These are phyloP conservation scores for Suhomyces guaymorum DNA, from an alignment of 1,139 yeast genomes.

Conservation along the genomic window DNA sequence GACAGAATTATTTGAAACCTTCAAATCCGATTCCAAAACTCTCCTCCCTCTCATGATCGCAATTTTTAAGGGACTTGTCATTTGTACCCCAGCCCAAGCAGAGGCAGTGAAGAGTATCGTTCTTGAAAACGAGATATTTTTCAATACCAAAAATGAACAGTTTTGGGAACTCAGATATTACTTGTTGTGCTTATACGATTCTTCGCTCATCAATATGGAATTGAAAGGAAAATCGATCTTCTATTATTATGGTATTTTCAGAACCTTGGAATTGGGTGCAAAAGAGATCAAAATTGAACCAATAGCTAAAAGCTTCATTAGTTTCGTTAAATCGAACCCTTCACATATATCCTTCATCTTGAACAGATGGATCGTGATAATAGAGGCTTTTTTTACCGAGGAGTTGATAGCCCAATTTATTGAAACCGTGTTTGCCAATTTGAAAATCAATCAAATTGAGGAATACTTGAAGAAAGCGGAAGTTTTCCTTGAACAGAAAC, in stretches of 20 bases:
- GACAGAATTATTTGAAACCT: slow-evolving; percentile 16
- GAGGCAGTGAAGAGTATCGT: slow-evolving; percentile 21
- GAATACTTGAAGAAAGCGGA: slow-evolving; percentile 22
- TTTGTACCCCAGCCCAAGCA: slow-evolving; percentile 23
- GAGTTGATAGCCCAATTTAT: slow-evolving; percentile 19
- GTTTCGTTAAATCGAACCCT: slow-evolving; percentile 18
- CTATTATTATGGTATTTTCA: slow-evolving; percentile 43
- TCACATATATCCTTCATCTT: slow-evolving; percentile 31
- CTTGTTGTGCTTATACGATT: slow-evolving; percentile 50
- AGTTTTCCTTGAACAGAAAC: slow-evolving; percentile 47
- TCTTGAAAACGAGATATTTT: slow-evolving; percentile 13
- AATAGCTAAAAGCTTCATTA: slow-evolving; percentile 2
- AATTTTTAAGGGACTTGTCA: slow-evolving; percentile 42
- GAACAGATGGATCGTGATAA: slow-evolving; percentile 57
- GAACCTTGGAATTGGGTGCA: slow-evolving; percentile 45
- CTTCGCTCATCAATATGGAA: slow-evolving; percentile 16
- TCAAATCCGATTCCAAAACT: slow-evolving; percentile 7
- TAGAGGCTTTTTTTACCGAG: slow-evolving; percentile 37
- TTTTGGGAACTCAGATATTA: slow-evolving; percentile 52
- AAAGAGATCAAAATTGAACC: neutral
- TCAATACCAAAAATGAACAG: slow-evolving; percentile 17
- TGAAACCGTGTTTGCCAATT: slow-evolving; percentile 12
- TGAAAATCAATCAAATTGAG: slow-evolving; percentile 15
- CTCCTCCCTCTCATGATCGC: slow-evolving; percentile 32
- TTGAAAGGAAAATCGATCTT: slow-evolving; percentile 14